phyloP scores from a whole-genome alignment of 352 stramenopile genomes.

The Phytopythium delawarense region DNA sequence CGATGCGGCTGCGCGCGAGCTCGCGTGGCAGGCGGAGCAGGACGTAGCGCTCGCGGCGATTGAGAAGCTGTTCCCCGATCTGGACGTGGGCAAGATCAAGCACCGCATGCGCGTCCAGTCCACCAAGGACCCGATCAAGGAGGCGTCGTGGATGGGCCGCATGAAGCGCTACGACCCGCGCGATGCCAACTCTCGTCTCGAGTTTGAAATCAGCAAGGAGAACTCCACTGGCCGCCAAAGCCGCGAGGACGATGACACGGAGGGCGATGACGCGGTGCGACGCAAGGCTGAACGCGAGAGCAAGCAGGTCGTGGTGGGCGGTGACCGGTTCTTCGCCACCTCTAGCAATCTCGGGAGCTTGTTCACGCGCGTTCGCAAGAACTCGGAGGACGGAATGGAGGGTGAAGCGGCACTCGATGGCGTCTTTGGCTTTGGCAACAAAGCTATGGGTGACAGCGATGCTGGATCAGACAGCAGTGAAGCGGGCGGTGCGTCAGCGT shows the following conservation, averaged over 20 bases:
- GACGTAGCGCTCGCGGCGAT: conserved; percentile 50
- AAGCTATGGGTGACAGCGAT: conserved; percentile 6
- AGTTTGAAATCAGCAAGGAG: conserved; percentile 51
- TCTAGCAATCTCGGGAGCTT: conserved; percentile 51
- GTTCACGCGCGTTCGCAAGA: conserved; percentile 76
- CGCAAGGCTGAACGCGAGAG: conserved; percentile 26
- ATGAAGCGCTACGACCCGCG: conserved; percentile 68
- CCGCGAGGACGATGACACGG: conserved; percentile 18
- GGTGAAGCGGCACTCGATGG: conserved; percentile 75
- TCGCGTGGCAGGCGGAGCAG: conserved; percentile 49
- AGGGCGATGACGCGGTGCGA: conserved; percentile 8
- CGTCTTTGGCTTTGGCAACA: conserved; percentile 32
- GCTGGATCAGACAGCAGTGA: conserved; percentile 1
- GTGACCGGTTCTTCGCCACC: conserved; percentile 70
- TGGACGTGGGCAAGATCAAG: conserved; percentile 65
- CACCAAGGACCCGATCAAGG: conserved; percentile 60
- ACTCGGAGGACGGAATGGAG: conserved; percentile 75
- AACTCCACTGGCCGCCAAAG: conserved; percentile 13
- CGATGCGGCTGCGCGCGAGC: conserved; percentile 25
- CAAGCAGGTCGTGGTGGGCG: conserved; percentile 49
- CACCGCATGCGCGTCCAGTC: conserved; percentile 35
- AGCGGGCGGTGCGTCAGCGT: conserved; percentile 19
- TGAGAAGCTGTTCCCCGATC: conserved; percentile 53
- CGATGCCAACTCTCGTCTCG: conserved; percentile 25
- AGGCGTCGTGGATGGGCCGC: conserved; percentile 78